Base-by-base conservation (phyloP, 139 green algal species). In the Closterium sp. region DNA sequence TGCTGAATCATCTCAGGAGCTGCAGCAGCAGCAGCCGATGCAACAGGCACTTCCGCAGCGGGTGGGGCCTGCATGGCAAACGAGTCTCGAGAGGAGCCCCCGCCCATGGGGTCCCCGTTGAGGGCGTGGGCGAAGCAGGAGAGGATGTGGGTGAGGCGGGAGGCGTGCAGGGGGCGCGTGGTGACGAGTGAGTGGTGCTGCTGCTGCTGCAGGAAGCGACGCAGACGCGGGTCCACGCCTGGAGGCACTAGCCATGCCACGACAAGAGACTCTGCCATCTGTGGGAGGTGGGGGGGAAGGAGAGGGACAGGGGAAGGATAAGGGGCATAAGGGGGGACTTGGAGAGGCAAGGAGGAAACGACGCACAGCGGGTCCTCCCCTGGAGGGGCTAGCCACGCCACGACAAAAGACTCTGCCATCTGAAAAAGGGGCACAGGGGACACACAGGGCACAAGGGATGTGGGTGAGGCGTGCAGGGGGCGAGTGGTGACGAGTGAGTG, bases 211-310 rank as follows among this genome's bases (percentile, higher is more conserved):
- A 92, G 62, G 34, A 22, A 30, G 32, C 70, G 89, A 7, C 89
- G 89, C 2, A 92, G 24, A 27, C 70, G 89, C 7, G 42, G 32
- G 34, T 38, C 34, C 85, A 32, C n/a, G n/a, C 89, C 89, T 3
- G 89, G 50, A 1, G 89, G 34, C 5, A 92, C 32, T 9, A 92
- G 89, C 89, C 89, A 92, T 62, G 42, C 89, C 32, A 92, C 38
- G 0, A 92, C 24, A 24, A 92, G 73, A 17, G 29, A 30, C 45
- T 88, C 32, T 87, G 27, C 79, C 7, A 87, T 87, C 79, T 87
- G n/a, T n/a, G n/a, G n/a, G n/a, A n/a, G n/a, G n/a, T n/a, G n/a
- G n/a, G n/a, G n/a, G n/a, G n/a, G 32, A 2, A 38, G 2, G 3
- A 38, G 32, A 3, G 32, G 32, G 2, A 3, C 2, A 38, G 3